These are phyloP conservation scores for Phytopythium montanum DNA, from an alignment of 352 stramenopile species.

Conservation along the genomic window DNA sequence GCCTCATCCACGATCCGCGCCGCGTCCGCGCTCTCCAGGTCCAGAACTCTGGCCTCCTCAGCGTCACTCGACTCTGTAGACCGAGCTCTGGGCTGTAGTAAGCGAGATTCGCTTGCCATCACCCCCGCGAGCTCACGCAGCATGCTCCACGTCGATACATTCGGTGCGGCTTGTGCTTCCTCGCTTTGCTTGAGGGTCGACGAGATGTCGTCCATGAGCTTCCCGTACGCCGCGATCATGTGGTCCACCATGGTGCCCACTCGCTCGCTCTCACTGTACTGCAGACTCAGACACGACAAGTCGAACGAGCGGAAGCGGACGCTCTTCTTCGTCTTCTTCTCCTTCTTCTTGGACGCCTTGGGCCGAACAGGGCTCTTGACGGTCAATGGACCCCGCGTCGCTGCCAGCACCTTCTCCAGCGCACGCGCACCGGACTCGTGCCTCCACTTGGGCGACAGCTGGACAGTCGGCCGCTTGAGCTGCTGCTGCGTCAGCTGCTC, in stretches of 20 bases:
- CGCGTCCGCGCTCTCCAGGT: background rate
- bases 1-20: conserved; percentile 25
- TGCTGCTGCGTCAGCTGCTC: conserved; percentile 33
- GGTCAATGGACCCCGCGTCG: conserved; percentile 8
- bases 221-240: conserved; percentile 35
- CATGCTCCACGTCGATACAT: background rate
- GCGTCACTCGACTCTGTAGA: background rate
- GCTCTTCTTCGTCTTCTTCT: conserved; percentile 29
- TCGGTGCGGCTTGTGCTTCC: background rate
- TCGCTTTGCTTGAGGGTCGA: conserved; percentile 11
- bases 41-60: background rate
- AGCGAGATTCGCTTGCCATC: conserved; percentile 14
- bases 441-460: conserved; percentile 11
- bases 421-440: conserved; percentile 9
- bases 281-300: conserved; percentile 54
- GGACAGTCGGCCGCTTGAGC: conserved; percentile 10
- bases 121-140: conserved; percentile 18
- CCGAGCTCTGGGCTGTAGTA: background rate
- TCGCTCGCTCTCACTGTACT: conserved; percentile 48
- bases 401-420: conserved; percentile 10
- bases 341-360: conserved; percentile 8
- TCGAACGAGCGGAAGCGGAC: conserved; percentile 69
- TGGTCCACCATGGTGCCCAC: conserved; percentile 38
- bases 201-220: conserved; percentile 34
- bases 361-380: background rate